Evolutionary conservation across 1,284 basidiomycete species (phyloP), one percentile per base, ranked within the genome.

Genomic region (Ceratobasidium sp.): DNA sequence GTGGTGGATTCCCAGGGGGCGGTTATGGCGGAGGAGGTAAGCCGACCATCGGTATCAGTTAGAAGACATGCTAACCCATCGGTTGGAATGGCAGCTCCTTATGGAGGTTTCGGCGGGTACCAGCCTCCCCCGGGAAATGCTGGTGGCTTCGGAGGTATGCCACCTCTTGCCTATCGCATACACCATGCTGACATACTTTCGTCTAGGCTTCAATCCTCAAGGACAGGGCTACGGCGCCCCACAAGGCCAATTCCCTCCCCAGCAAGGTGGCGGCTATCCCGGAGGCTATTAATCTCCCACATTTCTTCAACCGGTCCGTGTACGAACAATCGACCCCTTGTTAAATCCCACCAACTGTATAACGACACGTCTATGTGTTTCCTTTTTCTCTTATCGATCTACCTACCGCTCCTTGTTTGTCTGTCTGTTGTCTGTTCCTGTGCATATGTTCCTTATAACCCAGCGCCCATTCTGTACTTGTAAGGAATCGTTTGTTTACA

Each of bases 221-320:
- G 26, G 21, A 4, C 46, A 44, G 6, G 63, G 30, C 32, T 66
- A 52, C 32, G 61, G 61, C 41, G 44, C 43, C 9, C 26, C 63
- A 23, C 47, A 47, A 23, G 43, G 35, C 63, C 63, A 66, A 35
- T 66, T 52, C 63, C 63, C 63, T 13, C 63, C 63, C 63, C 50
- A 54, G 47, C 63, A 66, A 66, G 63, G 63, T 23, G 63, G 47
- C 32, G 32, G 54, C 14, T 57, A 54, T 35, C 26, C 23, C 38
- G 46, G 63, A 26, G 44, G 46, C 3, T 66, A 66, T 21, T 66
- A 66, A 59, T 41, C 35, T 35, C 38, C 54, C 38, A 41, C 41
- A 44, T 41, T 4, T 28, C 13, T 63, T 49, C 46, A 32, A 52
- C 49, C n/a, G 11, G n/a, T n/a, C 54, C 54, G 30, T 43, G n/a